phyloP scores from a whole-genome alignment of 2,329 filamentous ascomycete species.

The Scedosporium dehoogii region DNA sequence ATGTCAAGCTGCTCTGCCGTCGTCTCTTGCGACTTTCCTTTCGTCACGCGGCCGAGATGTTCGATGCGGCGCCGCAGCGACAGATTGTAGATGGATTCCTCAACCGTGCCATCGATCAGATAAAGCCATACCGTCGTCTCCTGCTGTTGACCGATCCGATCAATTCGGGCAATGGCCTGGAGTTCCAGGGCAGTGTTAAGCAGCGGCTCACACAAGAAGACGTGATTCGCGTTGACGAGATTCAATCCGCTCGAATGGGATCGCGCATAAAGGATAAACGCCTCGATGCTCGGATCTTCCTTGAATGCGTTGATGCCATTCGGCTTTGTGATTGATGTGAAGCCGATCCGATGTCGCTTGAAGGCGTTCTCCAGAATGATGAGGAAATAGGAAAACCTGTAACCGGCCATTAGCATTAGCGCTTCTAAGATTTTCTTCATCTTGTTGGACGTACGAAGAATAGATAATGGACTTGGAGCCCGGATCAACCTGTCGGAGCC shows the following conservation, averaged over 20 bases:
- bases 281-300: conserved; percentile 62
- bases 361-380: conserved; percentile 64
- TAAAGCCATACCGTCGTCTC: conserved; percentile 95
- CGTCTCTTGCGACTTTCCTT: conserved; percentile 28
- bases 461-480: conserved; percentile 91
- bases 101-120: conserved; percentile 79
- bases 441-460: conserved; percentile 48
- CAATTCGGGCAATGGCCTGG: conserved; percentile 89
- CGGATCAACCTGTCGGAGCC: conserved; percentile 74
- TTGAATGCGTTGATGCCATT: conserved; percentile 69
- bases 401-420: conserved; percentile 8
- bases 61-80: conserved; percentile 69
- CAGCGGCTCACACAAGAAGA: conserved; percentile 88
- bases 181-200: conserved; percentile 90
- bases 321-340: conserved; percentile 56
- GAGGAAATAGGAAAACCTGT: conserved; percentile 64
- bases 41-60: conserved; percentile 46
- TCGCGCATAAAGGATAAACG: conserved; percentile 81
- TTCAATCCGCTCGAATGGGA: conserved; percentile 84
- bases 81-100: conserved; percentile 83
- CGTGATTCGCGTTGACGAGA: conserved; percentile 84
- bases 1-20: conserved; percentile 55
- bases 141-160: conserved; percentile 83
- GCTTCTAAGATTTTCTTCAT: neutral
- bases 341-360: conserved; percentile 60